phyloP scores from a whole-genome alignment of 148 eudicot genomes.

The Agrostemma githago region DNA sequence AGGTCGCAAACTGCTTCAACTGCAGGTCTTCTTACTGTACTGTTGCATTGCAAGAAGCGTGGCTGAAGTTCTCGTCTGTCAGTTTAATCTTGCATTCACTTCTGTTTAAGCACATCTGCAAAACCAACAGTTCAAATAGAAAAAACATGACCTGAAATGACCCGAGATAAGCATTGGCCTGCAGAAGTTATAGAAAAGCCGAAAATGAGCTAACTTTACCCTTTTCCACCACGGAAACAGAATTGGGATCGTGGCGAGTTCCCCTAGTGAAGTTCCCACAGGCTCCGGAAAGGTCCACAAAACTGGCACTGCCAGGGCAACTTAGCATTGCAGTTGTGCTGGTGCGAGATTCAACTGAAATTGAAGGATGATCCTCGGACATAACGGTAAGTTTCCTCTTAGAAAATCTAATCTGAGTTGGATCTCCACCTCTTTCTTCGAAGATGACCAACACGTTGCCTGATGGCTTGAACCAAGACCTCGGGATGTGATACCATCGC shows the following conservation, averaged over 20 bases:
- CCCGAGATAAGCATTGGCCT: neutral
- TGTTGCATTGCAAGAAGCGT: constrained; percentile 46
- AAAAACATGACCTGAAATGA: neutral
- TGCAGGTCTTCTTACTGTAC: constrained; percentile 50
- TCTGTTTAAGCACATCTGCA: constrained; percentile 62
- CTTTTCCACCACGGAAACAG: constrained; percentile 54
- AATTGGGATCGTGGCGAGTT: constrained; percentile 62
- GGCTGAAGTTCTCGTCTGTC: constrained; percentile 39
- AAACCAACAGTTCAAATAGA: neutral
- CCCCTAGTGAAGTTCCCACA: constrained; percentile 60
- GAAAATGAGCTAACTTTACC: constrained; percentile 31
- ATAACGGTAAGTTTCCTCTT: constrained; percentile 50
- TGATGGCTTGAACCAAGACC: constrained; percentile 96
- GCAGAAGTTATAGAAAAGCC: neutral
- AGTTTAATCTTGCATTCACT: constrained; percentile 45
- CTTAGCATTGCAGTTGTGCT: constrained; percentile 34
- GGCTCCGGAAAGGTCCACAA: constrained; percentile 63
- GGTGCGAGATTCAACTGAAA: constrained; percentile 29
- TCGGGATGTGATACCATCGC: constrained; percentile 98
- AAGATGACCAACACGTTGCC: constrained; percentile 77
- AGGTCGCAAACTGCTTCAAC: constrained; percentile 57
- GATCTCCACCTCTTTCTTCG: constrained; percentile 95
- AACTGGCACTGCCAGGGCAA: constrained; percentile 60
- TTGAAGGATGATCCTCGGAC: constrained; percentile 64
- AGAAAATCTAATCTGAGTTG: constrained; percentile 71